A percentile compares a stretch with the other conserved stretches of the same genome.
These are phyloP conservation scores for Rhododendron ferrugineum DNA, from an alignment of 148 eudicot species.

Conservation along the genomic window DNA sequence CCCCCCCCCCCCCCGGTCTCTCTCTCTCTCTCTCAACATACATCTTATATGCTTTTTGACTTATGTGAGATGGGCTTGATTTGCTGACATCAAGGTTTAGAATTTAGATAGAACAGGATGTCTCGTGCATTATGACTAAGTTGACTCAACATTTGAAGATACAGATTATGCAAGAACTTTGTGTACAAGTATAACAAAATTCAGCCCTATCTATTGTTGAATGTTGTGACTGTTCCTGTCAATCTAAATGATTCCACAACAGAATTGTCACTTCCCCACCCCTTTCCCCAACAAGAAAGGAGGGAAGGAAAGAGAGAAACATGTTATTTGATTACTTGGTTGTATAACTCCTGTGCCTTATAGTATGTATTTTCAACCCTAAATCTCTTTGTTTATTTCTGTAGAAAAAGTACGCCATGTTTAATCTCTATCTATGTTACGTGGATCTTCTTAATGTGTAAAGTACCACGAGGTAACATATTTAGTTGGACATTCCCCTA, in stretches of 20 bases:
- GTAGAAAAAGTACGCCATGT: not conserved
- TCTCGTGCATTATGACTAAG: not conserved
- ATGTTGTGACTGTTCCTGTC: too few species aligned
- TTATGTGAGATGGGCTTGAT: not conserved
- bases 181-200: not conserved
- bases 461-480: not conserved
- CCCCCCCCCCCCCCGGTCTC: too few species aligned
- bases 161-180: not conserved
- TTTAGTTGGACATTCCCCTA: not conserved
- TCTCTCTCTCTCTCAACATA: not conserved
- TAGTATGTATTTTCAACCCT: too few species aligned
- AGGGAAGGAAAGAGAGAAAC: not conserved
- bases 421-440: not conserved
- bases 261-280: not conserved
- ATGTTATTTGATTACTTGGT: not conserved
- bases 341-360: not conserved
- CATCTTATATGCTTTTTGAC: not conserved
- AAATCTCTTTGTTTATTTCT: too few species aligned
- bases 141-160: not conserved
- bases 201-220: too few species aligned
- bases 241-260: not conserved
- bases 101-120: not conserved
- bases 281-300: not conserved
- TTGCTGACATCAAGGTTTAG: not conserved
- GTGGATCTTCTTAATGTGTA: not conserved